Evolutionary conservation across 2,329 filamentous ascomycete species (phyloP), one percentile per base, ranked within the genome.

Genomic region (Fusarium sambucinum): DNA sequence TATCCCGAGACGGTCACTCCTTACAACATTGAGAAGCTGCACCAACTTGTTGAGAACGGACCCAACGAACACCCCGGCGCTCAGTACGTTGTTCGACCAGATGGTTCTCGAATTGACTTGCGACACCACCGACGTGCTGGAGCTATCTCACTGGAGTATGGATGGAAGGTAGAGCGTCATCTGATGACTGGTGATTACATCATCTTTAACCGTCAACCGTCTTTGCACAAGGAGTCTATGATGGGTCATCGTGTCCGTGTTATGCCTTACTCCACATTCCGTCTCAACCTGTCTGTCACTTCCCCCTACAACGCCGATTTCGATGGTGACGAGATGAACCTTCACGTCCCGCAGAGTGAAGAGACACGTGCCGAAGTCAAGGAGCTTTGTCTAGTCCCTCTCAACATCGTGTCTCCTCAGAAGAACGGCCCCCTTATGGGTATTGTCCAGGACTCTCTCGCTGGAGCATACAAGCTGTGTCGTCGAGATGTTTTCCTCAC

Each of bases 281-380:
- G 96, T 68, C 87, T 99, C 46, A 99, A 99, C 76, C 81, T 99
- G 72, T 99, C 96, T 1, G 96, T 99, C 76, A 99, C 96, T 1
- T 97, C 94, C 29, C 96, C 96, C 0, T 99, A 99, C 85, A 99
- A 99, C 83, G 96, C 96, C 74, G 96, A 99, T 92, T 99, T 99
- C 82, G 96, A 99, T 77, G 96, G 96, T 82, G 96, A 99, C 79
- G 96, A 99, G 81, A 99, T 99, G 96, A 99, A 99, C 78, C 89
- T 99, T 82, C 96, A 99, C 87, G 96, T 99, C 53, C 96, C 96
- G 6, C 96, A 99, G 77, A 96, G 92, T 37, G 94, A 99, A 77
- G 96, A 99, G 80, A 96, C 96, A 33, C 92, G 96, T 63, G 94
- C 96, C 45, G 96, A 99, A 80, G 89, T 99, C 73, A 93, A 90